Evolutionary conservation across 306 rosid species (phyloP), one percentile per base, ranked within the genome.

Genomic region (Spatholobus suberectus): DNA sequence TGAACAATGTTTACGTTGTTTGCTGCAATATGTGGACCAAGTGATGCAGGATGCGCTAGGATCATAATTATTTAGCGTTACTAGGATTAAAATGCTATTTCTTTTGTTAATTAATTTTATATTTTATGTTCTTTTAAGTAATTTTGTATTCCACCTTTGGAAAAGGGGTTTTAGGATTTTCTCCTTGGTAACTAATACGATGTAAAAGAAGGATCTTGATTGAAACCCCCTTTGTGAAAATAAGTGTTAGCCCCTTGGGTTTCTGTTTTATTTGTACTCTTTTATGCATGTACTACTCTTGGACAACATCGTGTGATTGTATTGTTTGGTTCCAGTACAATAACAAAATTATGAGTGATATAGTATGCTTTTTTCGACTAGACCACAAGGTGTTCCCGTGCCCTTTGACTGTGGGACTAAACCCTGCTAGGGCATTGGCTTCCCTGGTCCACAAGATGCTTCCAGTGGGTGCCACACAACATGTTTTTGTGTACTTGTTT

Each of bases 1-100:
- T 77, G 71, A 72, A 57, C 62, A 65, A 59, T 86, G 54, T 77
- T 57, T 72, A 44, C 17, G 26, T 44, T 38, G 29, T 79, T 49
- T 86, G 34, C 70, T 80, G 55, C 46, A 52, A 5, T 70, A 21
- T 41, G 59, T 29, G 62, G 34, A 78, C 23, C 11, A 21, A 58
- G 47, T 58, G 49, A 17, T 72, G 62, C 68, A 32, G 65, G 47
- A 55, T 41, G 54, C 65, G 8, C 4, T 9, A 55, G 18, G 20
- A 65, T 32, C 72, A 75, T 76, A 68, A 49, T 32, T 54, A 29
- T 41, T 54, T 54, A 59, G 57, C 68, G 52, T 34, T 73, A 73
- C 46, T 35, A 17, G 34, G 44, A 62, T 81, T 37, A 38, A 51
- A 49, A 54, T 34, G 52, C 27, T 44, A 58, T 81, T 63, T 52